Conservation (phyloP, 2,329 filamentous ascomycete genomes). For the Cylindrodendrum hubeiense region DNA sequence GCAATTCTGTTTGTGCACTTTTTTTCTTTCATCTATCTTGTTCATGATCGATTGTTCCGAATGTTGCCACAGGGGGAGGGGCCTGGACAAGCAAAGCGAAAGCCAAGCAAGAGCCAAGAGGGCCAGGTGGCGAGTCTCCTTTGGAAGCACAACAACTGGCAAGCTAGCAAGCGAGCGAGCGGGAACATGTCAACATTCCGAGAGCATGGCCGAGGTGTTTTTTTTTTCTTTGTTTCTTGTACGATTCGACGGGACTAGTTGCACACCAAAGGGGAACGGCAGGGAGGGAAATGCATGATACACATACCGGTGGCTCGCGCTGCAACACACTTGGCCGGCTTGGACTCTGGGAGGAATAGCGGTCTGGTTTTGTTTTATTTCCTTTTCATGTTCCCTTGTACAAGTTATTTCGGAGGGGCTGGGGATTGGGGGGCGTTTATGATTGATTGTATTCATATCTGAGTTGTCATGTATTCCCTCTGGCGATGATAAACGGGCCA, state of each 20-base stretch:
- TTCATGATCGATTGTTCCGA: slow-evolving; percentile 29
- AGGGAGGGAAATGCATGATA: slow-evolving; percentile 21
- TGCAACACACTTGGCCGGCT: slow-evolving; percentile 28
- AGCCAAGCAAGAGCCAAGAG: not conserved
- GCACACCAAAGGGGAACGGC: not conserved
- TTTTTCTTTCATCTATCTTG: slow-evolving; percentile 33
- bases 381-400: not conserved
- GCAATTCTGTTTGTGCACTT: slow-evolving; percentile 35
- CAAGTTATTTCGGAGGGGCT: not conserved
- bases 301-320: slow-evolving; percentile 40
- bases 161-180: not conserved
- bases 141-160: not conserved
- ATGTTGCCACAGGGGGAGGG: slow-evolving; percentile 7
- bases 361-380: not conserved
- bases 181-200: not conserved
- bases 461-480: not conserved
- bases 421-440: not conserved
- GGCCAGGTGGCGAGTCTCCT: not conserved
- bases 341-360: slow-evolving; percentile 4
- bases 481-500: not conserved
- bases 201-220: not conserved
- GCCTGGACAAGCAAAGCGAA: not conserved
- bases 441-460: not conserved
- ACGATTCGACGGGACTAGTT: not conserved
- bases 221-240: not conserved